Evolutionary conservation across 2,329 filamentous ascomycete genomes (phyloP).

Genomic region (Colletotrichum plurivorum): DNA sequence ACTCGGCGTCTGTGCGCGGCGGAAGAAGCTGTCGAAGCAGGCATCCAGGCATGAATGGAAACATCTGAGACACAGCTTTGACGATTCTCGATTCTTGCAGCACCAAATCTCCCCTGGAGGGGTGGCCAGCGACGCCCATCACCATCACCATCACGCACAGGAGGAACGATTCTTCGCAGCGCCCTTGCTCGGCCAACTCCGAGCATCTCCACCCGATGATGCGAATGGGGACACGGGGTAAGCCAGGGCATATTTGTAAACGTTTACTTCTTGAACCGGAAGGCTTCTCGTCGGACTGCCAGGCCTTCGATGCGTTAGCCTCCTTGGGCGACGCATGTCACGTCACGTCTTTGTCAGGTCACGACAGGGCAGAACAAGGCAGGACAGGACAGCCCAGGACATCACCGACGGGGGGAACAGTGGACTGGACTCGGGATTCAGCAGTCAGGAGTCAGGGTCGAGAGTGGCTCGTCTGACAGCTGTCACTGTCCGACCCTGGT

Average conservation of each 20-base stretch:
- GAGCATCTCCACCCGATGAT: conserved; percentile 23
- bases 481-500: conserved; percentile 17
- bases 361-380: no score
- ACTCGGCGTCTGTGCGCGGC: conserved; percentile 34
- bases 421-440: no score
- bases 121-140: no score
- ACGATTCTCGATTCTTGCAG: conserved; percentile 17
- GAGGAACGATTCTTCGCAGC: conserved; percentile 1
- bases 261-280: conserved; percentile 2
- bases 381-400: no score
- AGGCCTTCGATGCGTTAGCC: neutral
- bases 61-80: conserved; percentile 38
- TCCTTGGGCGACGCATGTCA: neutral
- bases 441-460: neutral
- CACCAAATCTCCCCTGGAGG: neutral
- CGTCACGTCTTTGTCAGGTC: neutral
- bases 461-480: conserved; percentile 32
- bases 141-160: conserved; percentile 12
- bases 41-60: conserved; percentile 37
- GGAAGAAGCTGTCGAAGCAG: conserved; percentile 28
- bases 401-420: no score
- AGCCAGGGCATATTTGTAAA: conserved; percentile 12
- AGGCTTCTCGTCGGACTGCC: conserved; percentile 3
- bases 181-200: conserved; percentile 32
- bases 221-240: conserved; percentile 18